A percentile compares a stretch with the other conserved stretches of the same genome.
Evolutionary conservation across 768 basidiomycete species (phyloP).

Genomic region (Megacollybia marginata): DNA sequence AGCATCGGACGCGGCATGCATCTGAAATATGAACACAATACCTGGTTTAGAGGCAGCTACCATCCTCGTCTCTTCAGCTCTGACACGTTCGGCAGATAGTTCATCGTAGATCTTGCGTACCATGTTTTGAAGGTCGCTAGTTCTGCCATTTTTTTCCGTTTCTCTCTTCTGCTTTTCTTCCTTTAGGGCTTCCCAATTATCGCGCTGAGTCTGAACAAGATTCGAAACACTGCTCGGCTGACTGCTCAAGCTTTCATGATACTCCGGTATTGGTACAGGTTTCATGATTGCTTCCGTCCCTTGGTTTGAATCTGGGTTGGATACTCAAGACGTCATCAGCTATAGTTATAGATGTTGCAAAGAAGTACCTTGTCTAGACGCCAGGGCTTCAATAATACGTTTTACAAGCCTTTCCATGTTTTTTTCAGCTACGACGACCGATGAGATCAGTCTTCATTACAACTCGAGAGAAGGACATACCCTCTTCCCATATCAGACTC

Average conservation of each 20-base stretch:
- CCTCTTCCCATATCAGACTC: too few relatives aligned
- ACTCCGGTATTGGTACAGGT: too few relatives aligned
- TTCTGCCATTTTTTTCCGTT: constrained; percentile 49
- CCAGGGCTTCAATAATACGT: too few relatives aligned
- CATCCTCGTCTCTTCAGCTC: constrained; percentile 47
- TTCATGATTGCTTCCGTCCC: too few relatives aligned
- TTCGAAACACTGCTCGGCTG: constrained; percentile 71
- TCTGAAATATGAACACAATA: constrained; percentile 21
- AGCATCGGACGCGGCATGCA: constrained; percentile 7
- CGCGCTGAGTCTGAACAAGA: constrained; percentile 59
- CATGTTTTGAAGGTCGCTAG: constrained; percentile 53
- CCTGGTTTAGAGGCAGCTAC: constrained; percentile 50
- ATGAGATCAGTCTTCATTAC: too few relatives aligned
- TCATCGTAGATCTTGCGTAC: constrained; percentile 51
- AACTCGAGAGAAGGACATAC: too few relatives aligned
- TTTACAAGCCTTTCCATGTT: too few relatives aligned
- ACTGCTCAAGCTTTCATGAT: constrained; percentile 24
- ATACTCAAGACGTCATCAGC: too few relatives aligned
- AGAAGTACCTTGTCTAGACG: too few relatives aligned
- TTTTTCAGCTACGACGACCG: too few relatives aligned
- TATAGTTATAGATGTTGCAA: too few relatives aligned
- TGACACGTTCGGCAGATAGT: constrained; percentile 41
- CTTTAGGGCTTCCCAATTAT: constrained; percentile 54
- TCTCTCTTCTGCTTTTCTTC: constrained; percentile 54
- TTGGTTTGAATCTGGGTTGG: too few relatives aligned